Base-by-base conservation (phyloP, 345 rosid genomes). In the Erucastrum elatum region DNA sequence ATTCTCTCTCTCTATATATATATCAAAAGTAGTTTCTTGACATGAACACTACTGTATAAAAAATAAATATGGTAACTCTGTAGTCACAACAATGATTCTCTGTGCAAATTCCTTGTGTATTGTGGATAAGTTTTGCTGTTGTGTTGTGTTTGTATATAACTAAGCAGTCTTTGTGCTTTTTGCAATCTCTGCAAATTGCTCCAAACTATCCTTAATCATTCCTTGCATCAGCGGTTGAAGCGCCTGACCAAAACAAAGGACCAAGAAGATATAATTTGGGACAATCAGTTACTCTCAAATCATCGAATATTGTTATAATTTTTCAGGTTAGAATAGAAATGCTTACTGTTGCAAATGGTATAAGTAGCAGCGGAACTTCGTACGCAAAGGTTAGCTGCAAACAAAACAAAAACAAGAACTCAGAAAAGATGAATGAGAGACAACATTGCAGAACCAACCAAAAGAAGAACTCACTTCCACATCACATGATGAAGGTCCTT, bases 301-400 rank as follows among this genome's bases (percentile, higher is more conserved):
- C 58, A 25, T 2, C 8, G 29, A 70, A 5, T 26, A 68, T 31
- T 65, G 29, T 25, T 44, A 62, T 8, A 37, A 2, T 15, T 64
- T 41, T 17, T 60, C 7, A 27, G 41, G 63, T 39, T 10, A 0
- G 62, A 46, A 37, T 63, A 37, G 34, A 53, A 74, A 49, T 64
- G 75, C 89, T 90, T 86, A 93, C 98, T 7, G 97, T 59, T 84
- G 98, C 94, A 41, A 95, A 87, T 8, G 98, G 99, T 58, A 25
- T 33, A 82, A 95, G 83, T 68, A 95, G 87, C 72, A 81, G 84
- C 8, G 99, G 99, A 80, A 95, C 96, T 78, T 95, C 98, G 31
- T 93, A 95, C 17, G 99, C 91, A 80, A 93, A 90, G 6, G 96
- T 95, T 64, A 95, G 89, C 99, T 95, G 94, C 78, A 81, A 83